Percentiles rank a stretch among this genome's conserved stretches.
phyloP scores from a whole-genome alignment of 768 basidiomycete genomes.

The Russula lepida region DNA sequence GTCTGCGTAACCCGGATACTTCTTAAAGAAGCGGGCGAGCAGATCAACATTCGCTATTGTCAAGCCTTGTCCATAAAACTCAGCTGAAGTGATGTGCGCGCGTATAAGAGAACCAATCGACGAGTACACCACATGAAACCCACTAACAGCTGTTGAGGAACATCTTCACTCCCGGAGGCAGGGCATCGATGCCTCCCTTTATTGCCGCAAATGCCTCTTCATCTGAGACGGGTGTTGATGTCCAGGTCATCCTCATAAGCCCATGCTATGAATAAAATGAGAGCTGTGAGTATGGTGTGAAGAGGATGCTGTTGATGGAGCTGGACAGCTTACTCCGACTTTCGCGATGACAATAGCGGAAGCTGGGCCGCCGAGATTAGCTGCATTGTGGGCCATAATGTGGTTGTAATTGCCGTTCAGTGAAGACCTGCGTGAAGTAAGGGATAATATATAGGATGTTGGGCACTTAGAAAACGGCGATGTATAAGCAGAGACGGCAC shows the following conservation, averaged over 20 bases:
- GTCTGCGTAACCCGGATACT: constrained; percentile 39
- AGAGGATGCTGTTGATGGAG: neutral
- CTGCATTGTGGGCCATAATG: constrained; percentile 28
- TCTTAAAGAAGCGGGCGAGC: constrained; percentile 41
- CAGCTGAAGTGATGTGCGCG: constrained; percentile 27
- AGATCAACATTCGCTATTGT: constrained; percentile 40
- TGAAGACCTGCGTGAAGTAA: neutral
- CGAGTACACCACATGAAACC: neutral
- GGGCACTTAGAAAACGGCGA: neutral
- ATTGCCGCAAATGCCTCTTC: constrained; percentile 56
- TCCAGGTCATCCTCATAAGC: constrained; percentile 54
- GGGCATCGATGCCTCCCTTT: constrained; percentile 39
- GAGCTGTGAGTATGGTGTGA: neutral
- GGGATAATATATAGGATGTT: neutral
- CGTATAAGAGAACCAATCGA: neutral
- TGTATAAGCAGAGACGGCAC: neutral
- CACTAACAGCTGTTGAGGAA: constrained; percentile 43
- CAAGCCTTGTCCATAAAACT: constrained; percentile 47
- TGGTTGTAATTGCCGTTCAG: neutral
- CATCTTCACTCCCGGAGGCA: constrained; percentile 39
- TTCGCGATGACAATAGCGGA: constrained; percentile 32
- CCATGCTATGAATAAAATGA: constrained; percentile 32
- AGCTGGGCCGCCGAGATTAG: constrained; percentile 34
- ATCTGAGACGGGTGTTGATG: constrained; percentile 38
- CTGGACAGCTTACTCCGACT: constrained; percentile 30